phyloP scores from a whole-genome alignment of 2,329 filamentous ascomycete species.

The Capronia epimyces region DNA sequence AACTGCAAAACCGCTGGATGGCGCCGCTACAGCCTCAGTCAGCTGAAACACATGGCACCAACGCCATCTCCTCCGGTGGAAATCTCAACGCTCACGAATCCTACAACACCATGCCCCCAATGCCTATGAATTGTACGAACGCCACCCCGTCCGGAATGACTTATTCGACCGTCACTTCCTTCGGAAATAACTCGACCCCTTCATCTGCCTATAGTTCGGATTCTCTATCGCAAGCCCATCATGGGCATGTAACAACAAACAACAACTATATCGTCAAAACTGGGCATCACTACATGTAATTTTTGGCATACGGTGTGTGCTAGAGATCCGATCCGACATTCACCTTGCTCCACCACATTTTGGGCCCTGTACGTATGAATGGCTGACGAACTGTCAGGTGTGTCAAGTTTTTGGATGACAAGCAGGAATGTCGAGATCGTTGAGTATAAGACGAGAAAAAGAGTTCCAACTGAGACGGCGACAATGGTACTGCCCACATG shows the following conservation, averaged over 20 bases:
- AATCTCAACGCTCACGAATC: conserved; percentile 8
- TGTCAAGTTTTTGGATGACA: no score
- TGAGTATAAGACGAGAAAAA: no score
- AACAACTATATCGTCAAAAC: conserved; percentile 13
- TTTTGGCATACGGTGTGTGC: neutral
- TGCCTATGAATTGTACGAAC: conserved; percentile 16
- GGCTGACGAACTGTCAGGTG: no score
- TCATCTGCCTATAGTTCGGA: conserved; percentile 13
- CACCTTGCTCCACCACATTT: neutral
- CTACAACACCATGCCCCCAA: conserved; percentile 18
- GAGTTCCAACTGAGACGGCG: no score
- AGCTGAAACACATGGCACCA: conserved; percentile 1
- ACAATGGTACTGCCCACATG: no score
- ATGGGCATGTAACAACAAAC: conserved; percentile 14
- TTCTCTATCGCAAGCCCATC: conserved; percentile 4
- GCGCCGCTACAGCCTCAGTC: conserved; percentile 20
- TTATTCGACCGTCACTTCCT: conserved; percentile 15
- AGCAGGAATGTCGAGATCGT: no score
- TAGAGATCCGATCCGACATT: neutral
- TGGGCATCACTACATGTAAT: conserved; percentile 7
- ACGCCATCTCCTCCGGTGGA: neutral
- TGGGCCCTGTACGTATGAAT: no score
- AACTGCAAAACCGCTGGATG: conserved; percentile 29
- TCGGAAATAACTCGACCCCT: conserved; percentile 2
- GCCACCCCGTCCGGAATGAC: conserved; percentile 8